Evolutionary conservation across 495 filamentous ascomycete genomes (phyloP).

Genomic region (Penicillium robsamsonii): DNA sequence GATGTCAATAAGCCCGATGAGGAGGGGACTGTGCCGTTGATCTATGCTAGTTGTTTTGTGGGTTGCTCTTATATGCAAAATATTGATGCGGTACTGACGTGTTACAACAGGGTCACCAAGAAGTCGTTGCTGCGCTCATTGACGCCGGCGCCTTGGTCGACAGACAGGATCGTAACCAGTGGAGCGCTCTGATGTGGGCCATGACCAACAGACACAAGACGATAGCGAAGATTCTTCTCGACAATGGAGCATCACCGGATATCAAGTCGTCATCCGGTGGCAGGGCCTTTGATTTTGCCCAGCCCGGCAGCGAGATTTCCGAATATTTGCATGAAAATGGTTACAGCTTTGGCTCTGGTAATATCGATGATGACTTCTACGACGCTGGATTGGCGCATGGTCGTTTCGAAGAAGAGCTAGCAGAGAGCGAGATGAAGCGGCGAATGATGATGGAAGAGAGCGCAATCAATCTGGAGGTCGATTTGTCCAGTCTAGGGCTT

Average conservation of each 20-base stretch:
- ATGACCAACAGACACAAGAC: constrained; percentile 98
- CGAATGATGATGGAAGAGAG: constrained; percentile 99
- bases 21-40: constrained; percentile 90
- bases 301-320: constrained; percentile 92
- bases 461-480: constrained; percentile 93
- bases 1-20: constrained; percentile 91
- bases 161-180: constrained; percentile 90
- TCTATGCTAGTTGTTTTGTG: constrained; percentile 99
- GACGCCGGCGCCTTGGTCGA: constrained; percentile 89
- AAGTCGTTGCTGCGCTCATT: constrained; percentile 79
- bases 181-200: constrained; percentile 99
- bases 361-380: constrained; percentile 95
- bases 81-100: constrained; percentile 14
- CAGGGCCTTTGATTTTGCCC: constrained; percentile 95
- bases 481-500: constrained; percentile 90
- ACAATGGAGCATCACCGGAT: constrained; percentile 92
- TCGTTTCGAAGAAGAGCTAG: constrained; percentile 93
- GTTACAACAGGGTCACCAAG: constrained; percentile 73
- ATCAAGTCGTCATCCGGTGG: constrained; percentile 90
- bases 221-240: constrained; percentile 86
- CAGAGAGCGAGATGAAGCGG: constrained; percentile 91
- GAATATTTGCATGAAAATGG: constrained; percentile 92
- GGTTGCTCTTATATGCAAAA: constrained; percentile 34
- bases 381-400: constrained; percentile 89
- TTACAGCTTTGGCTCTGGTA: constrained; percentile 80